phyloP scores from a whole-genome alignment of 78 protist genomes.

The Monosiga brevicollis region DNA sequence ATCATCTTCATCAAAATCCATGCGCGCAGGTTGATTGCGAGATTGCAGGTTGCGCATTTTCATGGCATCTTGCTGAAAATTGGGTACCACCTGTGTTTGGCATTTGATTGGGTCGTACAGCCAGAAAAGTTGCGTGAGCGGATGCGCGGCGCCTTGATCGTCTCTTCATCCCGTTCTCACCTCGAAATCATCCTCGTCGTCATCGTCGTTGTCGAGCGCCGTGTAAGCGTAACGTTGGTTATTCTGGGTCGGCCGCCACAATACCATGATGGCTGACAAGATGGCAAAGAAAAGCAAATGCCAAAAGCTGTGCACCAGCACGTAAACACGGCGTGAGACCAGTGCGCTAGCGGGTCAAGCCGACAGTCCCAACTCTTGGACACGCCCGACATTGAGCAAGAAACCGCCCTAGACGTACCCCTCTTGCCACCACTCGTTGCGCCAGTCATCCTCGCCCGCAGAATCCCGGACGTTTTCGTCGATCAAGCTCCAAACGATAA shows the following conservation, averaged over 20 bases:
- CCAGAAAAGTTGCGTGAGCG: no score
- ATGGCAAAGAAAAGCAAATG: neutral
- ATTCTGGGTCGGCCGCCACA: constrained; percentile 2
- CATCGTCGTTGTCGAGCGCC: constrained; percentile 2
- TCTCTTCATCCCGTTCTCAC: neutral
- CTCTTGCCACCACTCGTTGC: neutral
- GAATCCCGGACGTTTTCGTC: no score
- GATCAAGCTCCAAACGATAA: neutral
- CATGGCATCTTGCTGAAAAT: neutral
- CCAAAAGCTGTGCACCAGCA: neutral
- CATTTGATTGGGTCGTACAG: no score
- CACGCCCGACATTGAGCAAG: no score
- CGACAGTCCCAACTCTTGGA: no score
- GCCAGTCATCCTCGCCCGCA: neutral
- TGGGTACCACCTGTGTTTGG: neutral
- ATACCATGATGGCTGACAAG: neutral
- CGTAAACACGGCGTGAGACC: no score
- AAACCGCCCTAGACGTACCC: neutral
- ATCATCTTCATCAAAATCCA: no score
- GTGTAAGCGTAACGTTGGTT: constrained; percentile 1
- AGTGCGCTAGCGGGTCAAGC: no score
- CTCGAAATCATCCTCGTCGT: neutral
- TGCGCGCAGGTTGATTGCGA: no score
- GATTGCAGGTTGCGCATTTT: neutral
- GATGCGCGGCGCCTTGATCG: no score